Evolutionary conservation across 192 early-diverging fungal genomes (phyloP), one percentile per base, ranked within the genome.

Genomic region (Gonapodya prolifera): DNA sequence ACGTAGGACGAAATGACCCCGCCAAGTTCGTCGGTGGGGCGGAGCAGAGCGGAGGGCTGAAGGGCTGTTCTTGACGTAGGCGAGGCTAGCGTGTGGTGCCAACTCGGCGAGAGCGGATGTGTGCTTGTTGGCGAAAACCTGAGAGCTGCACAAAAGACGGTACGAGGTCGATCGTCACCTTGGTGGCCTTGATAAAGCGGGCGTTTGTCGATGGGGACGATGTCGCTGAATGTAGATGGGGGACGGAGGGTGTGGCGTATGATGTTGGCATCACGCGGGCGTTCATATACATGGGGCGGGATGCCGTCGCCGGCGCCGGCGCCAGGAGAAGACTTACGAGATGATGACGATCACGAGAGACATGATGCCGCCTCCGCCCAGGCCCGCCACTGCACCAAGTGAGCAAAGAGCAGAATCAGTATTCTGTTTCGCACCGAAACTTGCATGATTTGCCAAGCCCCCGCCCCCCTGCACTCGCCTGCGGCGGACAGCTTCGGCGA

Each of bases 291-390:
- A n/a, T n/a, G n/a, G n/a, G n/a, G n/a, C n/a, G n/a, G n/a, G n/a
- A n/a, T n/a, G n/a, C n/a, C n/a, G n/a, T n/a, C n/a, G n/a, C n/a
- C n/a, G n/a, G n/a, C n/a, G n/a, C n/a, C n/a, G n/a, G n/a, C n/a
- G n/a, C n/a, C n/a, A n/a, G n/a, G n/a, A n/a, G n/a, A n/a, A n/a
- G n/a, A n/a, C n/a, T 16, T 61, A 61, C 45, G 94, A 85, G 35
- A 97, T 87, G 35, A 96, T 91, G 69, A 98, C 89, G 35, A 96
- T 86, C 8, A 92, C 90, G 78, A 92, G 80, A 1, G 89, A 81
- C 75, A 93, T 83, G 31, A 96, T 87, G 13, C 93, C 91, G 18
- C 91, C 92, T 32, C 91, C 94, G 34, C 95, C 95, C 71, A 96
- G 81, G 2, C 94, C 94, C 35, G 91, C 90, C 77, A 97, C 90